Base-by-base conservation (phyloP, 257 asterid species). In the Schizonepeta tenuifolia region DNA sequence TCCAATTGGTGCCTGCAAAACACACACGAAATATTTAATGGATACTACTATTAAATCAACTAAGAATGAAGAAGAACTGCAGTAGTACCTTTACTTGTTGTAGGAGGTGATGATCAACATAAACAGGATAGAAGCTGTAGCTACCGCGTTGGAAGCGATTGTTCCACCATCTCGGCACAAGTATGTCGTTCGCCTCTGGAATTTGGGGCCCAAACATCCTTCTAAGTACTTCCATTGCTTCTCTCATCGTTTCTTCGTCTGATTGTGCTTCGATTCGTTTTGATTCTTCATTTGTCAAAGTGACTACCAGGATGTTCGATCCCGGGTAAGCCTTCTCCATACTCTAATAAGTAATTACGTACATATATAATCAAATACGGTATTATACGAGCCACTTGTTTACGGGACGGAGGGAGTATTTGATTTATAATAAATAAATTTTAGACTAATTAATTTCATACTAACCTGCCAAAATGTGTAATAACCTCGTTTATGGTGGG, bases 101-200 rank as follows among this genome's bases (percentile, higher is more conserved):
- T 24, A 87, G 71, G 14, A 86, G 91, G 69, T 82, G 86, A 72
- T 77, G 90, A 76, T 93, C 73, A 5, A 68, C 75, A 54, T 84
- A 65, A 47, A 93, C 83, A 0, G 98, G 97, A 75, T 86, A 93
- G 74, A 87, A 87, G 55, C 92, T 90, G 73, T 93, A 93, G 85
- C 98, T 93, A 4, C 98, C 97, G n/a, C 94, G 86, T 75, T 91
- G 98, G 79, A 91, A 89, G 8, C 94, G 87, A 71, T 91, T 88
- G 62, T 85, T 93, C 98, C 97, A 93, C 98, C 98, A 93, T 13
- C 94, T 92, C 0, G 98, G 97, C 43, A 93, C 97, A 0, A 93
- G 82, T 67, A 93, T 89, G 79, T 91, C 87, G 0, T 79, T 76
- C 28, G 97, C 96, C 21, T 82, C 80, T 0, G 98, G 98, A 67